These are phyloP conservation scores for Xylariaceae sp. DNA, from an alignment of 2,329 filamentous ascomycete genomes.

Conservation along the genomic window DNA sequence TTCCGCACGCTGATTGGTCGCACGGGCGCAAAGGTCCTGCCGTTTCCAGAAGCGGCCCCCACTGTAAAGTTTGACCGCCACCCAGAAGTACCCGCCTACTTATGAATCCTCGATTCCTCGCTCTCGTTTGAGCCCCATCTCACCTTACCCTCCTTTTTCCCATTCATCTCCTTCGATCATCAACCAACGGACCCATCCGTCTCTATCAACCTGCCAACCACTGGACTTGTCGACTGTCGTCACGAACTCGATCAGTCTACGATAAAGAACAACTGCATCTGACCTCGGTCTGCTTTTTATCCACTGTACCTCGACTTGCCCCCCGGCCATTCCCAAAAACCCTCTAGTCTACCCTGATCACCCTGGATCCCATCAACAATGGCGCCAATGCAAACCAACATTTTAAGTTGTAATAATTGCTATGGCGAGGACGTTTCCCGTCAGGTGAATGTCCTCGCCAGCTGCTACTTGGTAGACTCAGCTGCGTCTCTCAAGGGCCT, in stretches of 20 bases:
- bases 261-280: not conserved
- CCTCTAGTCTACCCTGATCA: slow-evolving; percentile 5
- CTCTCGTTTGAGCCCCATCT: slow-evolving; percentile 14
- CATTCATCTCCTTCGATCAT: not conserved
- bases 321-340: not conserved
- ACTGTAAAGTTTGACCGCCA: slow-evolving; percentile 16
- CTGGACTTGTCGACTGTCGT: not conserved
- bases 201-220: not conserved
- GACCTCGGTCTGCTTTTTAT: not conserved
- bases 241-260: not conserved
- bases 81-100: not conserved
- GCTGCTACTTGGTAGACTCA: slow-evolving; percentile 80
- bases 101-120: not conserved
- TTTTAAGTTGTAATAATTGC: slow-evolving; percentile 71
- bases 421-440: slow-evolving; percentile 63
- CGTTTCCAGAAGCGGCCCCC: slow-evolving; percentile 14
- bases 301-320: not conserved
- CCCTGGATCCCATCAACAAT: slow-evolving; percentile 40
- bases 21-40: not conserved
- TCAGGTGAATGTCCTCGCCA: slow-evolving; percentile 75
- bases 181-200: not conserved
- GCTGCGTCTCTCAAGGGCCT: slow-evolving; percentile 71
- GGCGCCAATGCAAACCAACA: slow-evolving; percentile 67
- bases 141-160: not conserved
- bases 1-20: not conserved